Evolutionary conservation across 2,329 filamentous ascomycete species (phyloP).

Genomic region (Magnaporthiopsis incrustans): DNA sequence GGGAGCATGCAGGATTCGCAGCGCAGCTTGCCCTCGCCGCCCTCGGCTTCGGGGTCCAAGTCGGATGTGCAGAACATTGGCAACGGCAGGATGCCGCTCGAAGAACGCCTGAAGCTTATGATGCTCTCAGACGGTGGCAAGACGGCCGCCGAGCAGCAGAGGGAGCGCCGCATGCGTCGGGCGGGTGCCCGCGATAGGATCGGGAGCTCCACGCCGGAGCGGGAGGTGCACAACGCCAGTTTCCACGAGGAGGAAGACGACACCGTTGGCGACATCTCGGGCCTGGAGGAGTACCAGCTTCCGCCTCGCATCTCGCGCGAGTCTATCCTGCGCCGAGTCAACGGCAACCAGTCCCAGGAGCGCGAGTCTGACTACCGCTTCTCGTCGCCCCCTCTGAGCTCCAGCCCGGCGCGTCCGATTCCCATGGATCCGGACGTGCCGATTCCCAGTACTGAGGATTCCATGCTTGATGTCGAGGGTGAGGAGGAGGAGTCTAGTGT

Average conservation of each 20-base stretch:
- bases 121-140: conserved; percentile 68
- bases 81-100: conserved; percentile 69
- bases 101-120: conserved; percentile 82
- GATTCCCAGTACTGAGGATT: conserved; percentile 77
- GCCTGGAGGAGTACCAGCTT: conserved; percentile 55
- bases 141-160: conserved; percentile 55
- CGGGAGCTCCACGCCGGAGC: conserved; percentile 35
- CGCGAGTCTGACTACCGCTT: conserved; percentile 56
- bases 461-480: conserved; percentile 29
- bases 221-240: conserved; percentile 24
- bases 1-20: conserved; percentile 62
- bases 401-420: conserved; percentile 44
- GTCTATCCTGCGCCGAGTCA: conserved; percentile 83
- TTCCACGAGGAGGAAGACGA: conserved; percentile 49
- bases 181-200: conserved; percentile 43
- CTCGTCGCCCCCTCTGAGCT: conserved; percentile 52
- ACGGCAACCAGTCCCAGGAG: conserved; percentile 51
- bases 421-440: conserved; percentile 80
- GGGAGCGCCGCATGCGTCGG: conserved; percentile 61
- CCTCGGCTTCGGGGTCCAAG: conserved; percentile 62
- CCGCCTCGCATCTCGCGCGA: conserved; percentile 83
- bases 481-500: conserved; percentile 45
- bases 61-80: conserved; percentile 71
- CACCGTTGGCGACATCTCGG: conserved; percentile 50
- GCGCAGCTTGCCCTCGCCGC: conserved; percentile 65